Percentiles rank a stretch among this genome's conserved stretches.
Evolutionary conservation across 2,329 filamentous ascomycete species (phyloP).

Genomic region (Exserohilum turcica): DNA sequence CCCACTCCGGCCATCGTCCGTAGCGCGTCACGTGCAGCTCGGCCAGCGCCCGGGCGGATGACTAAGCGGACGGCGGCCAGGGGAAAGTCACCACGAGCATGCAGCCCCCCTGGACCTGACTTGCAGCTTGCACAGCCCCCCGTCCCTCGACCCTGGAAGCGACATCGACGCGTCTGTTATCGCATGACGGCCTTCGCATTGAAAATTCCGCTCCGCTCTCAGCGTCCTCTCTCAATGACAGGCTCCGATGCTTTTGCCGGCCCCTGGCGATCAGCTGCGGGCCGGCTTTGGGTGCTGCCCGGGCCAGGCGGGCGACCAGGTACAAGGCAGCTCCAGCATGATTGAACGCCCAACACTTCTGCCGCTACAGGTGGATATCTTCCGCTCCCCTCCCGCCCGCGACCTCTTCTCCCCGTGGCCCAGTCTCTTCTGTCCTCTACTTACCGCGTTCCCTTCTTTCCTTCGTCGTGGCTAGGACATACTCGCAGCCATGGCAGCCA

Average conservation of each 20-base stretch:
- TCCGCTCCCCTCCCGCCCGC: background rate
- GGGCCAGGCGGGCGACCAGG: slow-evolving; percentile 15
- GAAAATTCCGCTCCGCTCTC: background rate
- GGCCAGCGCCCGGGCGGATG: slow-evolving; percentile 3
- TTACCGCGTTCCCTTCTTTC: slow-evolving; percentile 15
- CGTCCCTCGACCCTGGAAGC: background rate
- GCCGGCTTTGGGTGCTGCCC: slow-evolving; percentile 15
- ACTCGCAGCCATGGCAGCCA: slow-evolving; percentile 30
- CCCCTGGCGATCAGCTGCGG: slow-evolving; percentile 24
- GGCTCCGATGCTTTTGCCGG: slow-evolving; percentile 10
- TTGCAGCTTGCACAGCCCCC: background rate
- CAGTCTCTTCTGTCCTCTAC: slow-evolving; percentile 1
- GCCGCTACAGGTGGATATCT: slow-evolving; percentile 4
- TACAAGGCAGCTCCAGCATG: slow-evolving; percentile 16
- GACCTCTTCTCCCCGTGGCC: slow-evolving; percentile 1
- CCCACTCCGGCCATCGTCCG: slow-evolving; percentile 16
- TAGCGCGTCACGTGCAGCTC: slow-evolving; percentile 5
- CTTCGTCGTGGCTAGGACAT: background rate
- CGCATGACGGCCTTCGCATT: slow-evolving; percentile 7
- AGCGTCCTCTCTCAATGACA: slow-evolving; percentile 7
- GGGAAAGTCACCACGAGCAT: background rate
- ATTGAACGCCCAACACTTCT: slow-evolving; percentile 11
- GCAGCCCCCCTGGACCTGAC: background rate
- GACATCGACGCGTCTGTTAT: background rate
- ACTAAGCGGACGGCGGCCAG: slow-evolving; percentile 14